Percentiles rank a stretch among this genome's conserved stretches.
Evolutionary conservation across 345 rosid species (phyloP).

Genomic region (Eucalyptus rudis): DNA sequence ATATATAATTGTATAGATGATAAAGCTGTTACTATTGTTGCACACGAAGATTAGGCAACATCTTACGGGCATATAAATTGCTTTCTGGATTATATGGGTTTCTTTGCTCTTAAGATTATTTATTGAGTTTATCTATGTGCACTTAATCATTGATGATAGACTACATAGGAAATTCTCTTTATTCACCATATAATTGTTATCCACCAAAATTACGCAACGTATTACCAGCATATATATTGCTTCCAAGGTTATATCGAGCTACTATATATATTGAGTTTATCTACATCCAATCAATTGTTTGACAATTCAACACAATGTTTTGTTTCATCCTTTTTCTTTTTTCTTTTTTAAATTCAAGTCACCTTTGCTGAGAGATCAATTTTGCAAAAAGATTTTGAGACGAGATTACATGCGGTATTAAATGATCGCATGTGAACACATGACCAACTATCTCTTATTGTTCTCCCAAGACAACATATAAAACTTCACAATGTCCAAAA

Average conservation of each 20-base stretch:
- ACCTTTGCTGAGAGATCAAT: neutral
- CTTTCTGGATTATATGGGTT: neutral
- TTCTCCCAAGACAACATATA: neutral
- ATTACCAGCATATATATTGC: neutral
- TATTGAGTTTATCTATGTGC: neutral
- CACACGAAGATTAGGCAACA: neutral
- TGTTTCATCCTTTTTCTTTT: neutral
- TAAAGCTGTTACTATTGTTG: neutral
- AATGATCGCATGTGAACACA: neutral
- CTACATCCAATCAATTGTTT: neutral
- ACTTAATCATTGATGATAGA: neutral
- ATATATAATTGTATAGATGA: neutral
- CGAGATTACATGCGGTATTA: neutral
- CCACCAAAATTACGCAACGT: neutral
- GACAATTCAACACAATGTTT: neutral
- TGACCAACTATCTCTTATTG: neutral
- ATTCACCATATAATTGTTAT: neutral
- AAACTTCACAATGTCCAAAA: neutral
- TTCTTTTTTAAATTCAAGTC: neutral
- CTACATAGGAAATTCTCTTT: neutral
- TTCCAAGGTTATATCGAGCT: neutral
- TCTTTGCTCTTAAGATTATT: neutral
- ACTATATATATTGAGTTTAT: neutral
- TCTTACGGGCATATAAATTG: neutral
- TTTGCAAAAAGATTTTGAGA: neutral